A percentile compares a stretch with the other conserved stretches of the same genome.
Conservation (phyloP, 768 basidiomycete genomes). For the Phanerochaete sordida region DNA sequence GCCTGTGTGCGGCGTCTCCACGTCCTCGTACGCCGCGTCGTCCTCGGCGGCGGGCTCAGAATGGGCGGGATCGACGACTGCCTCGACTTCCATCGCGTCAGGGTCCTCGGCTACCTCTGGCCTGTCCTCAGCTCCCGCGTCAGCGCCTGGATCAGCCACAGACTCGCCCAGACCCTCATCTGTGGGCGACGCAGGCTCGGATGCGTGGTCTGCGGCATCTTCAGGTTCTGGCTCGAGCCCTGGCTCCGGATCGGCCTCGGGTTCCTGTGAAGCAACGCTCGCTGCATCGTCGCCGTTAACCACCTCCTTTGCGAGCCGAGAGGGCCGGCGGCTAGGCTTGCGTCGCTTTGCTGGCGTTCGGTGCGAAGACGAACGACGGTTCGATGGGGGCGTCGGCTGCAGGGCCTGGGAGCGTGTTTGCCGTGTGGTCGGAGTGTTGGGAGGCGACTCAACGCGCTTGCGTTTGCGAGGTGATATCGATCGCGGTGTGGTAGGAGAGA, state of each 20-base stretch:
- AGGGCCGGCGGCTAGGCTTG: not conserved
- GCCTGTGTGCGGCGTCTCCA: conserved; percentile 46
- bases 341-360: conserved; percentile 3
- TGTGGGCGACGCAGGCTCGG: not conserved
- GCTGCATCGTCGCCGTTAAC: not conserved
- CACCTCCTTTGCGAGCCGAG: conserved; percentile 2
- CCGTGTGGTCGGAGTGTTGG: conserved; percentile 9
- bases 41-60: conserved; percentile 18
- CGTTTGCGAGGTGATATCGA: conserved; percentile 17
- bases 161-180: not conserved
- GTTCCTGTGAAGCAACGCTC: not conserved
- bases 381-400: conserved; percentile 5
- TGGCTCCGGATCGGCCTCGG: not conserved
- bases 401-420: conserved; percentile 7
- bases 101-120: not conserved
- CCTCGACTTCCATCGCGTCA: not conserved
- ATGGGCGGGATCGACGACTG: not conserved
- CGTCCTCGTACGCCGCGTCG: conserved; percentile 49
- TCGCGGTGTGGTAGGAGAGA: not conserved
- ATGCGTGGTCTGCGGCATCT: not conserved
- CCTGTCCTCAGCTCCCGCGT: not conserved
- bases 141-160: not conserved
- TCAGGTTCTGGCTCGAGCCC: not conserved
- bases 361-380: conserved; percentile 7
- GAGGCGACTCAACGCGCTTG: conserved; percentile 28